These are phyloP conservation scores for Triticum timopheevii DNA, from an alignment of 176 grass and related monocot genomes.

Conservation along the genomic window DNA sequence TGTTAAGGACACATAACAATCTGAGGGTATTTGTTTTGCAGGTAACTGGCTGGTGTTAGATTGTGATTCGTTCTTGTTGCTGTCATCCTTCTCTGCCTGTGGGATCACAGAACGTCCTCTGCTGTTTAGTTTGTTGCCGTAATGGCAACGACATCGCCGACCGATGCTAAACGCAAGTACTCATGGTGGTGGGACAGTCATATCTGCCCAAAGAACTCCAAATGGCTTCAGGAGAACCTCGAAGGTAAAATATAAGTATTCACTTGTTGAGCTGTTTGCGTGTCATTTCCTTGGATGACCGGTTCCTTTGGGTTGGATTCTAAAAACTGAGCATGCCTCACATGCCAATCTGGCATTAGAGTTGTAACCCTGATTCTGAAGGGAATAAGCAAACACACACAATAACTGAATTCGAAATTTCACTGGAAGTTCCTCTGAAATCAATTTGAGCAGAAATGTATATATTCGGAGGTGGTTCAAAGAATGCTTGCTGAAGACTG, in stretches of 20 bases:
- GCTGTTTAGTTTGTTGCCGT: conserved; percentile 25
- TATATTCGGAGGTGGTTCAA: not conserved
- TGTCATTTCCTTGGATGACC: not conserved
- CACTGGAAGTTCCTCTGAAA: not conserved
- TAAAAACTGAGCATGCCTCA: not conserved
- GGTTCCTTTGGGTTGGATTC: not conserved
- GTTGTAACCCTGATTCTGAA: not conserved
- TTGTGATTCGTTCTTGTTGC: conserved; percentile 7
- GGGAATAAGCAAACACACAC: not conserved
- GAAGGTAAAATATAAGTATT: conserved; percentile 48
- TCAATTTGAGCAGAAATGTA: conserved; percentile 18
- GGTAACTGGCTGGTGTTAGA: conserved; percentile 25
- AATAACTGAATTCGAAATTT: not conserved
- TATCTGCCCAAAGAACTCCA: conserved; percentile 86
- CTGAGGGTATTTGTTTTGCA: conserved; percentile 23
- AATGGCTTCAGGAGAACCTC: conserved; percentile 96
- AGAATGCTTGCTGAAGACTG: not conserved
- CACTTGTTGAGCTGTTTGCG: not conserved
- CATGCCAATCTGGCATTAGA: not conserved
- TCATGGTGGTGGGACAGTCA: conserved; percentile 99
- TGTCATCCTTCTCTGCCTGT: not conserved
- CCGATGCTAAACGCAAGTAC: conserved; percentile 53
- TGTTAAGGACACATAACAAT: not conserved
- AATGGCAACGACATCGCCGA: conserved; percentile 75
- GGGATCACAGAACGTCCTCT: conserved; percentile 8